phyloP scores from a whole-genome alignment of 495 filamentous ascomycete genomes.

The Daldinia bambusicola region DNA sequence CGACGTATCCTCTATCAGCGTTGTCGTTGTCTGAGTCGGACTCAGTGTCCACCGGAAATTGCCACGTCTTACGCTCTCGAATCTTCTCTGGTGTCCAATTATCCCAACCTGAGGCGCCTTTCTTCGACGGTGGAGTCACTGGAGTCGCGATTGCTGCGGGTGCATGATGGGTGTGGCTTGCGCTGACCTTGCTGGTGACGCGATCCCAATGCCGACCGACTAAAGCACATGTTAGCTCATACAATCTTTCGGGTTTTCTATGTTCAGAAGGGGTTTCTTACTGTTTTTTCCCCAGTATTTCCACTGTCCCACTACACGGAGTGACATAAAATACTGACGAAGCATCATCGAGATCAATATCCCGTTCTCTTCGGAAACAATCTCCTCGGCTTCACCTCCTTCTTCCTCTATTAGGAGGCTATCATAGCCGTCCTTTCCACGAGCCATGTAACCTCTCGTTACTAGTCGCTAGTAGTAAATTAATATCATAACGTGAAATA shows the following conservation, averaged over 20 bases:
- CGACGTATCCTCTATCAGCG: constrained; percentile 37
- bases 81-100: constrained; percentile 58
- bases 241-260: background rate
- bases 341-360: constrained; percentile 84
- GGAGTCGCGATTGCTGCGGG: constrained; percentile 49
- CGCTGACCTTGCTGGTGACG: constrained; percentile 66
- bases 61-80: constrained; percentile 49
- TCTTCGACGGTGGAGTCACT: constrained; percentile 35
- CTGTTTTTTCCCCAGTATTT: constrained; percentile 65
- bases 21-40: constrained; percentile 49
- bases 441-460: constrained; percentile 85
- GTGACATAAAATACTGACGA: constrained; percentile 86
- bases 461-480: constrained; percentile 53
- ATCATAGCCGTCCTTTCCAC: constrained; percentile 85
- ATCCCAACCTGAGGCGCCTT: constrained; percentile 50
- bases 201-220: constrained; percentile 69
- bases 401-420: constrained; percentile 74
- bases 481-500: too few species aligned
- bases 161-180: constrained; percentile 50
- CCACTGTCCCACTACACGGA: constrained; percentile 83
- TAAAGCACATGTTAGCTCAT: constrained; percentile 27
- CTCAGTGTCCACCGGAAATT: constrained; percentile 46
- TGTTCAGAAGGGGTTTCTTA: constrained; percentile 35
- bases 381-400: constrained; percentile 76
- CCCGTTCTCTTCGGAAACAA: constrained; percentile 86